Evolutionary conservation across 371 early-diverging fungal species (phyloP), one percentile per base, ranked within the genome.

Genomic region (Actinomortierella wolfii): DNA sequence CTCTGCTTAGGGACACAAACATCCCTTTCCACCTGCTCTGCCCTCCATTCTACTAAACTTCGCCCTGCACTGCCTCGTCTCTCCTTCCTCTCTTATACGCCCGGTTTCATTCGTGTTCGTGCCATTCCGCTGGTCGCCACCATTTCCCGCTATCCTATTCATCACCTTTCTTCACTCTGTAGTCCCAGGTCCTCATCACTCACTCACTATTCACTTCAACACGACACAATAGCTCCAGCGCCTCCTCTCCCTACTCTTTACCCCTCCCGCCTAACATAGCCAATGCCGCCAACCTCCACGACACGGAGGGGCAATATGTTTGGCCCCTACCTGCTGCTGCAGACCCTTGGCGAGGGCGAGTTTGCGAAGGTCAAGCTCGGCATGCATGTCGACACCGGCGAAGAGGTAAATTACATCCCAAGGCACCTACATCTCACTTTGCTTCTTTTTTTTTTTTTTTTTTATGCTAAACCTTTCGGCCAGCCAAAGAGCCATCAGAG

Each of bases 281-380:
- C 26, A 3, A 64, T 68, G 60, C 56, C 74, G 47, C 77, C 64
- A 26, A 68, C 63, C 23, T 57, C 64, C 20, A 65, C 74, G 13
- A 59, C 62, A 44, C 45, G 70, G 47, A 64, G 70, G 18, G 76
- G 74, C 57, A 82, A 86, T 54, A 87, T 92, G 66, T 91, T 97
- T 78, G 98, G 98, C 7, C 93, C 96, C 54, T 99, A 98, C 78
- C 86, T 91, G 18, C 80, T 99, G 45, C 84, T 95, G 23, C 97
- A 97, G 77, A 94, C 96, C 14, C 82, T 99, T 15, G 99, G 99
- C 54, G 97, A 94, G 76, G 99, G 99, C 39, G 97, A 97, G 78
- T 98, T 97, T 76, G 97, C 96, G 48, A 96, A 97, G 80, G 99
- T 99, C 64, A 97, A 98, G 75, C 86, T 97, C 18, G 99, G 94